Evolutionary conservation across 495 filamentous ascomycete genomes (phyloP), one percentile per base, ranked within the genome.

Genomic region (Rostrohypoxylon terebratum): DNA sequence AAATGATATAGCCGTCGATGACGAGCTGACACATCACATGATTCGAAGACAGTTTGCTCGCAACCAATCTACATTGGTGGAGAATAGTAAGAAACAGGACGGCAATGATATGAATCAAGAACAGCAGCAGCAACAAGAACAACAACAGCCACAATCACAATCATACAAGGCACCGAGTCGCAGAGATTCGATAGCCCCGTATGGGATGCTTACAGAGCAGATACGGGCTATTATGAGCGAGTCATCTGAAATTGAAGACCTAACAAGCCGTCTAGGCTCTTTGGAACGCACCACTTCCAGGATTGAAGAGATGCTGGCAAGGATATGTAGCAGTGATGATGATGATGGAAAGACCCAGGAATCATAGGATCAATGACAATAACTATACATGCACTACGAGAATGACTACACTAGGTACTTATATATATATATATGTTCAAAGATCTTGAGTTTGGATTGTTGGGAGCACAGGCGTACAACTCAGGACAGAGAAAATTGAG

Each of bases 1-100:
- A n/a, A 69, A 84, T 34, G 81, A 86, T 54, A 87, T 90, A 36
- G 79, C 86, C 13, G 83, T 85, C 4, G 83, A 87, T 57, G 87
- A 88, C 60, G 82, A 86, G 44, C 60, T 86, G 28, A 87, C 86
- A 8, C 77, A 77, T 28, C 81, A 85, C 63, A 66, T 86, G 66
- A 85, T 86, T 63, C 77, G 84, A 11, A 77, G 82, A 21, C 83
- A 85, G 65, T 85, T 83, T 59, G 69, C 79, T n/a, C 76, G 81
- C 51, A 74, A 81, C 23, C 76, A 78, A 20, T 71, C 76, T 7
- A 48, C 74, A n/a, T 36, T 73, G 0, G 23, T 74, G 23, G 63
- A 81, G 42, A 54, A 59, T 38, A 64, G 28, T 59, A 71, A 58
- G 61, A 66, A 57, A n/a, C 64, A 73, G 55, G 48, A 64, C 20